A percentile compares a stretch with the other conserved stretches of the same genome.
Evolutionary conservation across 164 flowering plant genomes (phyloP).

Genomic region (Umbilicus rupestris): DNA sequence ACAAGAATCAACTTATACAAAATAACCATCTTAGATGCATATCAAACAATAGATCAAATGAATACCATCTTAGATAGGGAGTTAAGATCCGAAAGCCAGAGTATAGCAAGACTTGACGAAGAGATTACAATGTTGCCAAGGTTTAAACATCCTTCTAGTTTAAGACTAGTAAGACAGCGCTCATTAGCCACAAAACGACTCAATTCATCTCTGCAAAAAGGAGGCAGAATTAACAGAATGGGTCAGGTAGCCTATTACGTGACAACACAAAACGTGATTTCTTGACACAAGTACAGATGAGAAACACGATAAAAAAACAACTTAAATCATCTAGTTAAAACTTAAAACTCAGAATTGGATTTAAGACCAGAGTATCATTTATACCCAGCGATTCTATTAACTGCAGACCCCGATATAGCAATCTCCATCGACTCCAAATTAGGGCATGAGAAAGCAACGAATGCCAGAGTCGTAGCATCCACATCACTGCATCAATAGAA

Average conservation of each 20-base stretch:
- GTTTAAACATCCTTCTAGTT: slow-evolving; percentile 83
- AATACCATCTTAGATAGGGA: slow-evolving; percentile 75
- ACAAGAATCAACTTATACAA: neutral
- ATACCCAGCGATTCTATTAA: slow-evolving; percentile 89
- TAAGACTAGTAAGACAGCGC: slow-evolving; percentile 60
- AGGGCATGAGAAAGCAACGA: slow-evolving; percentile 93
- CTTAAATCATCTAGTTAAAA: too few relatives aligned
- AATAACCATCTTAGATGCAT: too few relatives aligned
- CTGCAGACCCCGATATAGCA: slow-evolving; percentile 33
- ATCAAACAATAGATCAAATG: neutral
- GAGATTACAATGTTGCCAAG: slow-evolving; percentile 59
- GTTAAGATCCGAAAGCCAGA: slow-evolving; percentile 85
- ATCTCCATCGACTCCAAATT: slow-evolving; percentile 74
- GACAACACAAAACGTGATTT: too few relatives aligned
- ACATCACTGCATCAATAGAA: slow-evolving; percentile 40
- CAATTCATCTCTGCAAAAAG: slow-evolving; percentile 65
- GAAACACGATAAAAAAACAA: too few relatives aligned
- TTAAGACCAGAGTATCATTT: neutral
- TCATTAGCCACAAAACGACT: slow-evolving; percentile 86
- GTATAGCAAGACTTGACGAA: slow-evolving; percentile 68
- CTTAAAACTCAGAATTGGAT: neutral
- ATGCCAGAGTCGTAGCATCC: slow-evolving; percentile 88
- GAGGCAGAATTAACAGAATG: neutral
- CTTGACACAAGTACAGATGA: too few relatives aligned
- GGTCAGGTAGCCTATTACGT: too few relatives aligned